phyloP scores from a whole-genome alignment of 805 yeast genomes.

The Nakazawaea siamensis region DNA sequence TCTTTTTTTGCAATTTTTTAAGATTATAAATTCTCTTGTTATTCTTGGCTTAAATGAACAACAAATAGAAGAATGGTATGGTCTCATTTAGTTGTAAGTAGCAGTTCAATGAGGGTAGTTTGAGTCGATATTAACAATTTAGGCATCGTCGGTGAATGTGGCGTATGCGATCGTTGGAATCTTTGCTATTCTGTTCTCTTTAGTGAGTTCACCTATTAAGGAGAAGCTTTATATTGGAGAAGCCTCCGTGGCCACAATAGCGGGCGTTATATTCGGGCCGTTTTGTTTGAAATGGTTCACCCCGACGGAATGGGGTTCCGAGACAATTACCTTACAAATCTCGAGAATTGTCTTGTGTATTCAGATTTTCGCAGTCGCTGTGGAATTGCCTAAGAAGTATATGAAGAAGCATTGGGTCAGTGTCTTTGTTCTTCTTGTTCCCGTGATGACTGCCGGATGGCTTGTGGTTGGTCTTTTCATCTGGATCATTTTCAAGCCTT shows the following conservation, averaged over 20 bases:
- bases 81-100: constrained; percentile 9
- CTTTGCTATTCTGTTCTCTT: constrained; percentile 48
- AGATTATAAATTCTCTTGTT: too few relatives aligned
- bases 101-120: too few relatives aligned
- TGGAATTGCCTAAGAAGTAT: constrained; percentile 63
- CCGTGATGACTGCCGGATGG: constrained; percentile 71
- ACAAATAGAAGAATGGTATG: too few relatives aligned
- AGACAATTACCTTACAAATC: constrained; percentile 48
- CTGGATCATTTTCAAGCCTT: constrained; percentile 52
- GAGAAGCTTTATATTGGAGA: constrained; percentile 57
- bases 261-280: constrained; percentile 54
- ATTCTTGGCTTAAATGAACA: too few relatives aligned
- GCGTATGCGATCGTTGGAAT: constrained; percentile 55
- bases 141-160: constrained; percentile 25
- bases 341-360: constrained; percentile 59
- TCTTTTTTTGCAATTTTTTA: too few relatives aligned
- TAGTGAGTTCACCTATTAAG: constrained; percentile 49
- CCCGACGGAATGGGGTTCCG: constrained; percentile 50
- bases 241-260: constrained; percentile 57
- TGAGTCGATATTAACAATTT: neutral
- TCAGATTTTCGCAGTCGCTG: constrained; percentile 67
- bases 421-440: constrained; percentile 48
- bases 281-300: constrained; percentile 51
- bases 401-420: constrained; percentile 52
- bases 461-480: constrained; percentile 53